These are phyloP conservation scores for Paraconiothyrium brasiliense DNA, from an alignment of 2,329 filamentous ascomycete species.

Conservation along the genomic window DNA sequence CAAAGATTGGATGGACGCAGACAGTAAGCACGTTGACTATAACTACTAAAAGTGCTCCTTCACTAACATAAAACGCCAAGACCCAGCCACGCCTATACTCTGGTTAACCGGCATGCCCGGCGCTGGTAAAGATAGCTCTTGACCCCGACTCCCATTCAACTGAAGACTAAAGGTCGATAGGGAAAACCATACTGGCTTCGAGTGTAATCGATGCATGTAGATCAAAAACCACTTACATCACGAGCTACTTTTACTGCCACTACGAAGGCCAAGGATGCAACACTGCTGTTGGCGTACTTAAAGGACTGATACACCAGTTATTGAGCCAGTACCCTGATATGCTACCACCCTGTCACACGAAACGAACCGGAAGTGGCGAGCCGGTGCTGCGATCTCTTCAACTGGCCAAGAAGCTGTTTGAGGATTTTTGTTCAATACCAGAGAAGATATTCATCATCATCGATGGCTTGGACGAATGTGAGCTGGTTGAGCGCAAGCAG, in stretches of 20 bases:
- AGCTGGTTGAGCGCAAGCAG: conserved; percentile 29
- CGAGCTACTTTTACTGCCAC: conserved; percentile 37
- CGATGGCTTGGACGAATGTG: conserved; percentile 39
- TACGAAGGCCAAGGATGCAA: conserved; percentile 26
- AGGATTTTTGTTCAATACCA: conserved; percentile 28
- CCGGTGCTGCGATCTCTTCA: conserved; percentile 26
- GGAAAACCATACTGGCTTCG: conserved; percentile 41
- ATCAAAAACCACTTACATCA: conserved; percentile 16
- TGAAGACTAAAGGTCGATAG: conserved; percentile 19
- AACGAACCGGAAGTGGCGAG: conserved; percentile 26
- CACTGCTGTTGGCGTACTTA: conserved; percentile 27
- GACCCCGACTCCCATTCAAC: not conserved
- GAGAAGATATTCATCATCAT: conserved; percentile 35
- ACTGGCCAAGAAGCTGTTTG: conserved; percentile 29
- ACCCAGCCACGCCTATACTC: conserved; percentile 9
- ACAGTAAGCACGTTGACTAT: not conserved
- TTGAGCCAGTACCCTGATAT: conserved; percentile 26
- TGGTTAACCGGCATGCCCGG: conserved; percentile 33
- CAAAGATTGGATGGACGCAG: conserved; percentile 28
- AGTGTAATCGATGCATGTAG: conserved; percentile 33
- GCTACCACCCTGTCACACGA: conserved; percentile 26
- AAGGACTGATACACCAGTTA: conserved; percentile 31
- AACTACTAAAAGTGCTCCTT: not conserved
- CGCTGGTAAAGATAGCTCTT: conserved; percentile 26
- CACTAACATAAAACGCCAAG: not conserved